These are phyloP conservation scores for Carnegiea gigantea DNA, from an alignment of 179 eudicot genomes.

Conservation along the genomic window DNA sequence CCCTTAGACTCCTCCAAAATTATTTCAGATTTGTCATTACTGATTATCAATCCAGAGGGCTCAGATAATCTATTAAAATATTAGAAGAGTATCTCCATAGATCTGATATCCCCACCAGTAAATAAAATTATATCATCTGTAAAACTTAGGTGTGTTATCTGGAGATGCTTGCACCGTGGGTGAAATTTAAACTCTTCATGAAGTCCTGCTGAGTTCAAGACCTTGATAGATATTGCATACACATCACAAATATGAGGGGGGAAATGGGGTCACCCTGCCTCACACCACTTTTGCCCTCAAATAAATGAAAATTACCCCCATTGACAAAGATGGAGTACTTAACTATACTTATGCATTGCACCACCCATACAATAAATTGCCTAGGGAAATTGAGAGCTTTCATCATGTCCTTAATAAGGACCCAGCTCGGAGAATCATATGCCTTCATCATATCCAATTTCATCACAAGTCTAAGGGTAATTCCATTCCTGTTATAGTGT, in stretches of 20 bases:
- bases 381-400: background rate
- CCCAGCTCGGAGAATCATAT: background rate
- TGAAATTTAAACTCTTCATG: background rate
- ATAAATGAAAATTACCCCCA: no score
- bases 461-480: background rate
- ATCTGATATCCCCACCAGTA: background rate
- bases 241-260: background rate
- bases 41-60: background rate
- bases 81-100: no score
- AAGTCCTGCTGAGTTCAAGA: background rate
- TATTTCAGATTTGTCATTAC: background rate
- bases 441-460: background rate
- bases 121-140: background rate
- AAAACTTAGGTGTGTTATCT: background rate
- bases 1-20: background rate
- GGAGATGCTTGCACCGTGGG: background rate
- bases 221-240: background rate
- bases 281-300: background rate
- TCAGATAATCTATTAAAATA: background rate
- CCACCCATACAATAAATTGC: background rate
- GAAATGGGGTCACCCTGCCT: constrained; percentile 1
- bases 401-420: background rate
- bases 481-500: background rate
- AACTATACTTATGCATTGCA: background rate
- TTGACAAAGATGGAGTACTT: background rate